Evolutionary conservation across 805 yeast genomes (phyloP).

Genomic region (Starmera pachycereana): DNA sequence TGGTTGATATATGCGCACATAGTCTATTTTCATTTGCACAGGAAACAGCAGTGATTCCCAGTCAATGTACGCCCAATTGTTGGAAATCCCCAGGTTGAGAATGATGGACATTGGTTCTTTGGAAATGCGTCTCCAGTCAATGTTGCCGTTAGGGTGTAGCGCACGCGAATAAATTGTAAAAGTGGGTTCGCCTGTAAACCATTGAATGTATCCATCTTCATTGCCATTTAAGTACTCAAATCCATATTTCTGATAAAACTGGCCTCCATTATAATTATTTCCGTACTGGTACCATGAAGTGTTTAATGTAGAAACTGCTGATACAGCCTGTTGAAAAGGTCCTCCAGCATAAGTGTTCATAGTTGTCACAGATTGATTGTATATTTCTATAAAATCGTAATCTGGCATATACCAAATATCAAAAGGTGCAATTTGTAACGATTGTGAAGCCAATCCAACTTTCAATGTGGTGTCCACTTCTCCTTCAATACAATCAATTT

Average conservation of each 20-base stretch:
- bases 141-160: constrained; percentile 82
- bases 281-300: constrained; percentile 74
- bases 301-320: constrained; percentile 73
- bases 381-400: constrained; percentile 64
- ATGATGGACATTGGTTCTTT: constrained; percentile 91
- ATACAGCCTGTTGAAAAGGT: constrained; percentile 90
- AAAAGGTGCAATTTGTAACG: constrained; percentile 85
- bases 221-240: constrained; percentile 69
- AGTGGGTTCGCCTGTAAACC: constrained; percentile 84
- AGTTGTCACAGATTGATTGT: constrained; percentile 57
- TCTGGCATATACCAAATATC: constrained; percentile 94
- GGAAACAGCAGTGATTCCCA: constrained; percentile 82
- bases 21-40: constrained; percentile 62
- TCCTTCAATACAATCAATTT: constrained; percentile 86
- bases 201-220: constrained; percentile 62
- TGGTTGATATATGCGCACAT: constrained; percentile 90
- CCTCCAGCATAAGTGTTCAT: constrained; percentile 92
- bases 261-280: constrained; percentile 25
- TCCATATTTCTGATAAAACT: constrained; percentile 61
- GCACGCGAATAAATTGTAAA: constrained; percentile 65
- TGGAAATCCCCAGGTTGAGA: constrained; percentile 82
- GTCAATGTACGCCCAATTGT: constrained; percentile 87
- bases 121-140: constrained; percentile 71
- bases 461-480: constrained; percentile 45
- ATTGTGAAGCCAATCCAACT: constrained; percentile 70